Percentiles rank a stretch among this genome's conserved stretches.
phyloP scores from a whole-genome alignment of 2,329 filamentous ascomycete genomes.

The Trichoderma koningiopsis region DNA sequence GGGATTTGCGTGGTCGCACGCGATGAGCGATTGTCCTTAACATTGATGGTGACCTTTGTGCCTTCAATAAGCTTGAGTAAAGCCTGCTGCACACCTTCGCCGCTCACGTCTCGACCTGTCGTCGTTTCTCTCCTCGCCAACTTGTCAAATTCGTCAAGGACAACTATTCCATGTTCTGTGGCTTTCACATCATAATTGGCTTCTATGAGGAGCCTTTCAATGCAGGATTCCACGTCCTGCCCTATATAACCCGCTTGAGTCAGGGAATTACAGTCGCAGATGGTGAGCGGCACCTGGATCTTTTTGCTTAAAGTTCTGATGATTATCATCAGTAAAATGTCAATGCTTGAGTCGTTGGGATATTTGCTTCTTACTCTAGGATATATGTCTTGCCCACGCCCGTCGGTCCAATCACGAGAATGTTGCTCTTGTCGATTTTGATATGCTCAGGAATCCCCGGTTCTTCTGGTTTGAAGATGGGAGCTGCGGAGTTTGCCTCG shows the following conservation, averaged over 20 bases:
- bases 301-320: slow-evolving; percentile 82
- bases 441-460: slow-evolving; percentile 50
- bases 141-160: slow-evolving; percentile 96
- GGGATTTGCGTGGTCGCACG: slow-evolving; percentile 56
- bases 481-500: slow-evolving; percentile 41
- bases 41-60: slow-evolving; percentile 87
- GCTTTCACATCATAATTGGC: slow-evolving; percentile 84
- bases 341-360: background rate
- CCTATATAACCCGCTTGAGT: slow-evolving; percentile 98
- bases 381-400: slow-evolving; percentile 98
- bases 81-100: slow-evolving; percentile 95
- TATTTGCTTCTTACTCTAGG: slow-evolving; percentile 57
- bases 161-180: slow-evolving; percentile 90
- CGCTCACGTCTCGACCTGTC: slow-evolving; percentile 91
- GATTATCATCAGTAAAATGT: slow-evolving; percentile 30
- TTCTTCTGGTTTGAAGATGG: slow-evolving; percentile 55
- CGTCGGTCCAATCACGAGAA: slow-evolving; percentile 86
- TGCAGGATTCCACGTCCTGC: slow-evolving; percentile 94
- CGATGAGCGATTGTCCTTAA: slow-evolving; percentile 72
- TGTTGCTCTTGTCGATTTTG: slow-evolving; percentile 93
- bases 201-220: slow-evolving; percentile 85
- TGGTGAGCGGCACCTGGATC: slow-evolving; percentile 92
- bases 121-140: slow-evolving; percentile 85
- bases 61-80: slow-evolving; percentile 95
- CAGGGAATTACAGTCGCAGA: slow-evolving; percentile 93